Conservation (phyloP, 1,284 basidiomycete species). For the Wolfiporia cocos region DNA sequence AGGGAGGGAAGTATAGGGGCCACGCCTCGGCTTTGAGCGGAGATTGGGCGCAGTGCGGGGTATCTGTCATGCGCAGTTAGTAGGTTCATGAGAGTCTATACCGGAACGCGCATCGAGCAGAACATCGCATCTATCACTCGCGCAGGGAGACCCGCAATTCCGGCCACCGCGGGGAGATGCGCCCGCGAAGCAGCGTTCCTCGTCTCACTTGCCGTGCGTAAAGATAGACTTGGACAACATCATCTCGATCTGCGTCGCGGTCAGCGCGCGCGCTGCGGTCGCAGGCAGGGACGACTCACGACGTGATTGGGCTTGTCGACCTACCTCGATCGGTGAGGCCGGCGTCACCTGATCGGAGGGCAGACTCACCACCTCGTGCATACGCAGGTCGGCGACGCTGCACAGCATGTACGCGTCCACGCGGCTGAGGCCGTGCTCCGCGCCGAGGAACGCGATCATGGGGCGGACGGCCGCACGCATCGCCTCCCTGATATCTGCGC, state of each 20-base stretch:
- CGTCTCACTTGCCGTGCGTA: slow-evolving; percentile 3
- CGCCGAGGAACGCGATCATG: slow-evolving; percentile 47
- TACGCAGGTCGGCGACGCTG: slow-evolving; percentile 51
- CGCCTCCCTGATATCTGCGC: slow-evolving; percentile 44
- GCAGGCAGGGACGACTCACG: slow-evolving; percentile 28
- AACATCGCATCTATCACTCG: no score
- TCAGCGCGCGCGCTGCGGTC: neutral
- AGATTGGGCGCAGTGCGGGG: no score
- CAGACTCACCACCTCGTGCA: slow-evolving; percentile 55
- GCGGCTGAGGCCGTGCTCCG: slow-evolving; percentile 34
- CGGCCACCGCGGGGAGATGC: no score
- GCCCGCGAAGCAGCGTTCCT: no score
- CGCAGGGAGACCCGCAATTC: no score
- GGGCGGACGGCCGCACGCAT: slow-evolving; percentile 46
- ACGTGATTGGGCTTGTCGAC: slow-evolving; percentile 65
- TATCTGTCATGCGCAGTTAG: no score
- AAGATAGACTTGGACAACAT: slow-evolving; percentile 40
- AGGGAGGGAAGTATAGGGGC: no score
- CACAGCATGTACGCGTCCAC: slow-evolving; percentile 56
- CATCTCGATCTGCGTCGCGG: slow-evolving; percentile 35
- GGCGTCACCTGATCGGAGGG: neutral
- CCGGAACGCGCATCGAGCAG: no score
- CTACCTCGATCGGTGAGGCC: slow-evolving; percentile 23
- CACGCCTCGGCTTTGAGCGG: no score
- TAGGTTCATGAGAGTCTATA: no score